Conservation (phyloP, 2,329 filamentous ascomycete genomes). For the Pseudogymnoascus sp. region DNA sequence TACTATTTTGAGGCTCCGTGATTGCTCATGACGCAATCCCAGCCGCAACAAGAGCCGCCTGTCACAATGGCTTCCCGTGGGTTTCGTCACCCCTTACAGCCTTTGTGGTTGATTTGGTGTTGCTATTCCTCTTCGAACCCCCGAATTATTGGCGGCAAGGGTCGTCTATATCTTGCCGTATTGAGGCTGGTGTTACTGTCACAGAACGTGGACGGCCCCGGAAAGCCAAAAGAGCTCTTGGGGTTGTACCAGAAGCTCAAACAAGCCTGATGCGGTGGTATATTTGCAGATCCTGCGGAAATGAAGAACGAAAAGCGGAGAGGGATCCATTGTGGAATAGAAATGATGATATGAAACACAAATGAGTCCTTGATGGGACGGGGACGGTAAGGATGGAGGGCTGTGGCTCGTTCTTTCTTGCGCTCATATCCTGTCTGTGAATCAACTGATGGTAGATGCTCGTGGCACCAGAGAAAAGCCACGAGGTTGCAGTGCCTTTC, state of each 20-base stretch:
- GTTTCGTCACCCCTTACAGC: neutral
- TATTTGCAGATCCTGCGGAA: neutral
- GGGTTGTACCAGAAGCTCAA: neutral
- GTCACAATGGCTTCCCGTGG: neutral
- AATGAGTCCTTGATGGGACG: neutral
- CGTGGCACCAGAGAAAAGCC: neutral
- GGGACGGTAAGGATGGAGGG: neutral
- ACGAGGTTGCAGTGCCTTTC: neutral
- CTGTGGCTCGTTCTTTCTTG: neutral
- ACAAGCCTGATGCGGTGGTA: neutral
- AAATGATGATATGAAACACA: neutral
- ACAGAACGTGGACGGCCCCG: neutral
- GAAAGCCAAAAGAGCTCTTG: neutral
- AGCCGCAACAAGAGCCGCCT: neutral
- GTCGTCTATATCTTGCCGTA: neutral
- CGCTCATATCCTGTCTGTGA: neutral
- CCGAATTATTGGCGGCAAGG: constrained; percentile 1
- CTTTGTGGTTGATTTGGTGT: neutral
- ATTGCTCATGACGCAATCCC: neutral
- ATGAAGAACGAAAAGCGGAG: neutral
- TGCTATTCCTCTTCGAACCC: neutral
- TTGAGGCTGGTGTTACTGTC: neutral
- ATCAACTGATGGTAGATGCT: neutral
- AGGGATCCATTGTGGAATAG: neutral
- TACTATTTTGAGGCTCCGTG: constrained; percentile 6